Evolutionary conservation across 306 rosid genomes (phyloP), one percentile per base, ranked within the genome.

Genomic region (Hippophae rhamnoides): DNA sequence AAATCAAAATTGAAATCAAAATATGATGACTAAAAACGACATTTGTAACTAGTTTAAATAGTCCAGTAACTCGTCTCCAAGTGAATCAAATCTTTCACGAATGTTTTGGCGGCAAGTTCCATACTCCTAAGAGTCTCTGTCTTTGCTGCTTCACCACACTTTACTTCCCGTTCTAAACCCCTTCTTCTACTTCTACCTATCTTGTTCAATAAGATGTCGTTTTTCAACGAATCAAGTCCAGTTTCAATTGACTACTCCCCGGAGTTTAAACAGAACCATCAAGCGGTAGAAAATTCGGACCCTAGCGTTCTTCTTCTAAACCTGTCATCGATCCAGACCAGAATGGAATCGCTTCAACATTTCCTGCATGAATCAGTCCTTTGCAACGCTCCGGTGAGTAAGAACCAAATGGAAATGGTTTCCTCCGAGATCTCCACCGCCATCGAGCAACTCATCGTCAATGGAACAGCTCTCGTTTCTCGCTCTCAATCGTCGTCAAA

Each of bases 381-480:
- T 58, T 12, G 63, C 61, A 74, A 77, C 61, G 25, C 69, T 45
- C 56, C 71, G 3, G 26, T 87, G 72, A 59, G 63, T 72, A 13
- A 31, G 14, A 60, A 74, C 42, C 85, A 87, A 64, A 52, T 71
- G 76, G 58, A 74, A 18, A 45, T 23, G 54, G 89, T 84, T 44
- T 90, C 94, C n/a, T 62, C 79, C 62, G 85, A 76, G 42, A 86
- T 84, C 80, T 57, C 58, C 68, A 45, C 89, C 41, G 77, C 87
- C 49, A 71, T 90, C 67, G 76, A 81, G 57, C 74, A 82, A 23
- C 62, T 66, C 61, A 65, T 83, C 13, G 75, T 68, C 76, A 77
- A 78, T 79, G 94, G 77, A 42, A 59, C 90, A 49, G 82, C 95
- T 45, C 76, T 87, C 3, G 46, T 86, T 10, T 69, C 88, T 13